Evolutionary conservation across 2,329 filamentous ascomycete genomes (phyloP).

Genomic region (Botryotinia globosa): DNA sequence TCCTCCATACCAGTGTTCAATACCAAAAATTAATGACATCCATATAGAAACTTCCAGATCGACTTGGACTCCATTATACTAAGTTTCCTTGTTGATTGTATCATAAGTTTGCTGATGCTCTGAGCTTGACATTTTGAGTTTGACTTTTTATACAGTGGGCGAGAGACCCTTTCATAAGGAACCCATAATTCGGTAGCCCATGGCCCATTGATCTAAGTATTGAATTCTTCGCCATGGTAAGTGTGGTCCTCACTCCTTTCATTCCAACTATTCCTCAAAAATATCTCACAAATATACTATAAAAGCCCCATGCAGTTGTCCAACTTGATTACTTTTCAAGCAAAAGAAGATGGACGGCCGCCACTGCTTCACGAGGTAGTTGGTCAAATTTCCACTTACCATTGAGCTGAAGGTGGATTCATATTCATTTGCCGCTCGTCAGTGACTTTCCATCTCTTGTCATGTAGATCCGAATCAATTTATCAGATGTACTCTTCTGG

Average conservation of each 20-base stretch:
- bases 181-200: not conserved
- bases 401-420: no score
- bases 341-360: not conserved
- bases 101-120: no score
- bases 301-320: not conserved
- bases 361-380: not conserved
- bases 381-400: no score
- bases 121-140: no score
- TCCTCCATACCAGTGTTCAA: not conserved
- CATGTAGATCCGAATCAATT: no score
- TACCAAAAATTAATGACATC: no score
- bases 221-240: not conserved
- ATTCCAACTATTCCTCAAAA: fast-evolving
- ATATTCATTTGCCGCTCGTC: not conserved
- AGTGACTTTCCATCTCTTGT: not conserved
- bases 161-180: not conserved
- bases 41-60: no score
- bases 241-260: not conserved
- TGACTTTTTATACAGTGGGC: no score
- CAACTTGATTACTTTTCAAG: not conserved
- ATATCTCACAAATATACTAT: not conserved
- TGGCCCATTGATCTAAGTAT: not conserved
- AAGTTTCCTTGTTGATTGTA: no score
- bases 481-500: not conserved
- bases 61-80: no score